Base-by-base conservation (phyloP, 768 basidiomycete genomes). In the Russula emetica region DNA sequence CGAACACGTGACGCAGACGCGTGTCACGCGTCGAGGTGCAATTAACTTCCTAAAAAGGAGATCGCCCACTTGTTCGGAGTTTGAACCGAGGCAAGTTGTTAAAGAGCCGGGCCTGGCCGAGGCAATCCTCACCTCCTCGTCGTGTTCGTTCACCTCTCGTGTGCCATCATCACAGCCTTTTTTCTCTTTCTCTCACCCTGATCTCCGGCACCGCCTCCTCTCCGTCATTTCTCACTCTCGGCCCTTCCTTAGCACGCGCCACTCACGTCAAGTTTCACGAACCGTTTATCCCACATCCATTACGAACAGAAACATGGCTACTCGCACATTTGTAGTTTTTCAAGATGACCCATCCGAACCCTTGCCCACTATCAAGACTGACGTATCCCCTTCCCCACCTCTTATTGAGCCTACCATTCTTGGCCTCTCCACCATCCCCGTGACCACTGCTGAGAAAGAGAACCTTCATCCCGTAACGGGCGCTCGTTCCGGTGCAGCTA, bases 391-490 rank as follows among this genome's bases (percentile, higher is more conserved):
- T 66, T 72, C 42, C 63, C 71, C 75, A 56, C 61, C 61, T 55
- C 70, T 74, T 20, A n/a, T 57, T 52, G 36, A 57, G 52, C 74
- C 73, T 60, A 75, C 76, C 61, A 61, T 61, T 64, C 63, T 59
- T 66, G 62, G 49, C 18, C 40, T 38, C 60, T 76, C 73, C 44
- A 67, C n/a, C 65, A 58, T 70, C 42, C 70, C 70, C 20, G 55
- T 68, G 34, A 70, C 72, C 38, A 51, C 53, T 18, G 53, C 60
- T 45, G 87, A 90, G 77, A 92, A 92, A 79, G 90, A 92, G 76
- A 92, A 92, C 71, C 77, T 85, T 50, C 80, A 91, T 72, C 90
- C 90, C 51, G 66, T 86, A 69, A 91, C 90, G 3, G 90, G 90
- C 7, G 80, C 82, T 63, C 84, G 82, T 42, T 74, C 84, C 3